Percentiles rank a stretch among this genome's conserved stretches.
These are phyloP conservation scores for Fimicolochytrium jonesii DNA, from an alignment of 192 early-diverging fungal genomes.

Conservation along the genomic window DNA sequence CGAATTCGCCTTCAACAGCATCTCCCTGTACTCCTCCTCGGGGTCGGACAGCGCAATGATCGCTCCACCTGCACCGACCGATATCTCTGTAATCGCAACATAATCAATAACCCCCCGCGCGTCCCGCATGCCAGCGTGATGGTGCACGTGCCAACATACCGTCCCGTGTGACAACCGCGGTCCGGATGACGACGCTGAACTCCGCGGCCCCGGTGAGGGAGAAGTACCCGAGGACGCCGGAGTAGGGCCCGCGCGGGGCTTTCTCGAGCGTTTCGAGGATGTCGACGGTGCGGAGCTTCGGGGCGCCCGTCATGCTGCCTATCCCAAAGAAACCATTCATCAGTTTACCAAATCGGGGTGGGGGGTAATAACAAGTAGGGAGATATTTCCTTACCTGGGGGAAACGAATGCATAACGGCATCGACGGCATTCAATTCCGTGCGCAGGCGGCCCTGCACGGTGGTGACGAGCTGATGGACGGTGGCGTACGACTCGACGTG, in stretches of 20 bases:
- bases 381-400: slow-evolving; percentile 54
- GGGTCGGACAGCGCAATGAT: slow-evolving; percentile 84
- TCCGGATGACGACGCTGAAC: slow-evolving; percentile 89
- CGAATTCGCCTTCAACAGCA: slow-evolving; percentile 66
- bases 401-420: slow-evolving; percentile 75
- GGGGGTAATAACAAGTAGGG: neutral
- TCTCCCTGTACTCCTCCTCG: slow-evolving; percentile 82
- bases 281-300: slow-evolving; percentile 80
- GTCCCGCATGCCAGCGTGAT: too few species aligned
- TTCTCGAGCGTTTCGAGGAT: slow-evolving; percentile 72
- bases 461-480: slow-evolving; percentile 91
- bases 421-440: slow-evolving; percentile 59
- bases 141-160: too few species aligned
- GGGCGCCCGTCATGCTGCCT: slow-evolving; percentile 97
- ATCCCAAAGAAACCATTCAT: too few species aligned
- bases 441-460: slow-evolving; percentile 60
- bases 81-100: too few species aligned
- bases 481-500: slow-evolving; percentile 83
- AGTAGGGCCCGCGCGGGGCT: slow-evolving; percentile 75
- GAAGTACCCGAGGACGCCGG: slow-evolving; percentile 87
- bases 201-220: slow-evolving; percentile 60
- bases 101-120: too few species aligned
- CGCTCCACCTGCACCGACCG: slow-evolving; percentile 91
- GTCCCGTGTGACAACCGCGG: slow-evolving; percentile 73
- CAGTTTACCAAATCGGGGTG: too few species aligned